These are phyloP conservation scores for Rhizophagus sp. DNA, from an alignment of 192 early-diverging fungal genomes.

Conservation along the genomic window DNA sequence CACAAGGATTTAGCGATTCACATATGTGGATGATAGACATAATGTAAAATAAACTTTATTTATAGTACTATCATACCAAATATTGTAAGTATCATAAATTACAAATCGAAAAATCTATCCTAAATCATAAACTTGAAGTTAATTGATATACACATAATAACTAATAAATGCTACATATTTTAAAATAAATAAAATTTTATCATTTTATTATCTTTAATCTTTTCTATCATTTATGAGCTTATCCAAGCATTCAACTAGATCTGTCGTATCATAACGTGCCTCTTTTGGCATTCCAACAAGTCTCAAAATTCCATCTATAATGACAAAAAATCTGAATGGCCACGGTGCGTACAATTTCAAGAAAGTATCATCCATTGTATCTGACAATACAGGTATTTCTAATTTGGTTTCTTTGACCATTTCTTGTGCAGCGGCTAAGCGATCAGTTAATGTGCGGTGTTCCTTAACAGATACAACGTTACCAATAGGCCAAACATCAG, in stretches of 20 bases:
- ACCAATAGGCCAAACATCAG: constrained; percentile 27
- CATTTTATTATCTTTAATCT: background rate
- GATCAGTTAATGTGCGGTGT: constrained; percentile 16
- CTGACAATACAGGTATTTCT: constrained; percentile 20
- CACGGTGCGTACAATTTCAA: constrained; percentile 19
- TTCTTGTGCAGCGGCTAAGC: constrained; percentile 22
- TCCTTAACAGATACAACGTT: constrained; percentile 17
- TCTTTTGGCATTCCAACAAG: constrained; percentile 19
- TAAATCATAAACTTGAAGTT: no score
- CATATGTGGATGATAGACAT: no score
- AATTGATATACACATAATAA: no score
- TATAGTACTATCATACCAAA: no score
- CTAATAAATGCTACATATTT: no score
- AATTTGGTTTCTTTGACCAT: constrained; percentile 4
- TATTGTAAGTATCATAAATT: no score
- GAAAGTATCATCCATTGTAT: constrained; percentile 26
- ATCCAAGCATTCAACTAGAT: constrained; percentile 22
- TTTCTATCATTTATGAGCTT: background rate
- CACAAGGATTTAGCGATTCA: no score
- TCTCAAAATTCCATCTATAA: constrained; percentile 23
- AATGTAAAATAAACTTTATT: no score
- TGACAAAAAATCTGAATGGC: constrained; percentile 26
- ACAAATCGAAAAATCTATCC: no score
- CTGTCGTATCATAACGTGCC: constrained; percentile 24
- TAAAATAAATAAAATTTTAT: no score